Evolutionary conservation across 306 rosid genomes (phyloP).

Genomic region (Lagenaria siceraria): DNA sequence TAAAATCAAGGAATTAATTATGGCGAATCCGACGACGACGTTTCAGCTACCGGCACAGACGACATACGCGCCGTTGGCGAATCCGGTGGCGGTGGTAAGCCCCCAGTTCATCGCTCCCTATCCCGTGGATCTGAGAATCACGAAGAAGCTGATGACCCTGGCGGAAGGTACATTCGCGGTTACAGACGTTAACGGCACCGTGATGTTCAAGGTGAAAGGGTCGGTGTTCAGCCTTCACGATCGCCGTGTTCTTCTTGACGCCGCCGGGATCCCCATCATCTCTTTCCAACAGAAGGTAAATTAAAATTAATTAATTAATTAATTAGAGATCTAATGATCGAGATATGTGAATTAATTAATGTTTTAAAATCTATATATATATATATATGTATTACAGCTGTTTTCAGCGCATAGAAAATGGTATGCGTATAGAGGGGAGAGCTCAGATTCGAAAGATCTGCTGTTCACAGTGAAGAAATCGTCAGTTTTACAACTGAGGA

Average conservation of each 20-base stretch:
- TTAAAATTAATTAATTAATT: too few relatives aligned
- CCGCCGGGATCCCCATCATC: conserved; percentile 15
- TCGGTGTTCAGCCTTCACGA: conserved; percentile 24
- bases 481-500: conserved; percentile 13
- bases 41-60: not conserved
- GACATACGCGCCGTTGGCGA: conserved; percentile 4
- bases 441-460: conserved; percentile 20
- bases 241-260: conserved; percentile 17
- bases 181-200: conserved; percentile 20
- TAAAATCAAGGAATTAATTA: not conserved
- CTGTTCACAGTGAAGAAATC: conserved; percentile 27
- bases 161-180: conserved; percentile 23
- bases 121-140: conserved; percentile 21
- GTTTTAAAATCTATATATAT: too few relatives aligned
- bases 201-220: conserved; percentile 28
- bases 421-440: conserved; percentile 27
- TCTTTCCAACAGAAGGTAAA: conserved; percentile 26
- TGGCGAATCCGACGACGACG: not conserved
- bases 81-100: conserved; percentile 15
- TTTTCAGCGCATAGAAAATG: conserved; percentile 27
- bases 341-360: too few relatives aligned
- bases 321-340: too few relatives aligned
- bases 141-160: conserved; percentile 18
- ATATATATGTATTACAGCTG: not conserved
- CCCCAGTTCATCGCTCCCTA: conserved; percentile 19